phyloP scores from a whole-genome alignment of 768 basidiomycete genomes.

The Pleurotus salmoneostramineus region DNA sequence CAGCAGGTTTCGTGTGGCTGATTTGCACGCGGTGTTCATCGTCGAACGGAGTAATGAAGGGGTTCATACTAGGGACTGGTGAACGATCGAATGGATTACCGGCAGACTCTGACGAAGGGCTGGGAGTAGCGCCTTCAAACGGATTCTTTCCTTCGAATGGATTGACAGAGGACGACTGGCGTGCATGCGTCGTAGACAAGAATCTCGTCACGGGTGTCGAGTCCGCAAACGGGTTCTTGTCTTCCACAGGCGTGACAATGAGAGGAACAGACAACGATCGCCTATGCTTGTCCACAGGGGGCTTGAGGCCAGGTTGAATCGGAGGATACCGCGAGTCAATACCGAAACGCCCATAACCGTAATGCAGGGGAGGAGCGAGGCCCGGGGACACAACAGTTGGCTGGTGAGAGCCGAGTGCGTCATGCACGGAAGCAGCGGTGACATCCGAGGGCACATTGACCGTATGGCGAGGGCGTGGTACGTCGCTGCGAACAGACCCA shows the following conservation, averaged over 20 bases:
- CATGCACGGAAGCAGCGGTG: neutral
- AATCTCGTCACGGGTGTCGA: slow-evolving; percentile 40
- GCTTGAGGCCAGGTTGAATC: slow-evolving; percentile 14
- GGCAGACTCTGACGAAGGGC: slow-evolving; percentile 1
- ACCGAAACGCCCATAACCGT: slow-evolving; percentile 25
- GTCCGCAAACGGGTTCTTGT: slow-evolving; percentile 12
- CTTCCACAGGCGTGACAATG: slow-evolving; percentile 14
- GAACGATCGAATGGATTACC: slow-evolving; percentile 5
- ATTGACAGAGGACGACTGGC: slow-evolving; percentile 36
- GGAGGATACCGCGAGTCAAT: slow-evolving; percentile 6
- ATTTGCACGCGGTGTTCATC: slow-evolving; percentile 49
- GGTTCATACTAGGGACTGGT: slow-evolving; percentile 19
- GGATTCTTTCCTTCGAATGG: slow-evolving; percentile 6
- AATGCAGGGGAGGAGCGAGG: slow-evolving; percentile 36
- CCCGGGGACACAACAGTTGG: slow-evolving; percentile 12
- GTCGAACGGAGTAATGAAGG: slow-evolving; percentile 79
- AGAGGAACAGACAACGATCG: slow-evolving; percentile 17
- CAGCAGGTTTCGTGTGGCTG: slow-evolving; percentile 17
- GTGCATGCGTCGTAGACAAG: slow-evolving; percentile 38
- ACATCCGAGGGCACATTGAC: slow-evolving; percentile 4
- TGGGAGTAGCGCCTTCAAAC: slow-evolving; percentile 9
- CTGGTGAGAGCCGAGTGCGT: neutral
- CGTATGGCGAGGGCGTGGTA: slow-evolving; percentile 1
- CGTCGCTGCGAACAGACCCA: neutral
- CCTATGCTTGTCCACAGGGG: slow-evolving; percentile 10